A percentile compares a stretch with the other conserved stretches of the same genome.
phyloP scores from a whole-genome alignment of 306 rosid genomes.

The Aeschynomene evenia region DNA sequence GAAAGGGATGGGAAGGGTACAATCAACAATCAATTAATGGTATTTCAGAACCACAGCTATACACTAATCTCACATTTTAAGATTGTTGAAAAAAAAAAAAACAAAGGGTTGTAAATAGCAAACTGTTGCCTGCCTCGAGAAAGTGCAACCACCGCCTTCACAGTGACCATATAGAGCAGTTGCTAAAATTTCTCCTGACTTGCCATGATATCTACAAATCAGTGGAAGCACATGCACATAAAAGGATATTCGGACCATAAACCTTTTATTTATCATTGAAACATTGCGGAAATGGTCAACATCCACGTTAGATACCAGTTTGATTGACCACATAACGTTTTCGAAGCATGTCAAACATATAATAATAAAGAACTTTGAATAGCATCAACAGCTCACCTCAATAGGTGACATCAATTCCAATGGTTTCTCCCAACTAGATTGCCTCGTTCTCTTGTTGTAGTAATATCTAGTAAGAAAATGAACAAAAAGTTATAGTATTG shows the following conservation, averaged over 20 bases:
- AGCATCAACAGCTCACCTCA: conserved; percentile 64
- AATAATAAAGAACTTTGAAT: conserved; percentile 28
- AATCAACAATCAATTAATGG: conserved; percentile 41
- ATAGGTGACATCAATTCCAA: conserved; percentile 91
- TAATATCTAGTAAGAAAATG: conserved; percentile 61
- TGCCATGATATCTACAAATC: conserved; percentile 93
- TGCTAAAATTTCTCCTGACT: conserved; percentile 82
- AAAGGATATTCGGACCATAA: conserved; percentile 65
- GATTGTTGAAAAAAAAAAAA: conserved; percentile 21
- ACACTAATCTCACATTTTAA: conserved; percentile 38
- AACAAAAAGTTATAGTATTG: conserved; percentile 8
- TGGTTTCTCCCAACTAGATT: conserved; percentile 98
- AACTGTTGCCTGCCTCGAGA: conserved; percentile 89
- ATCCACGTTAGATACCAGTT: conserved; percentile 42
- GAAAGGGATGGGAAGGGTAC: conserved; percentile 20
- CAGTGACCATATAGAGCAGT: conserved; percentile 89
- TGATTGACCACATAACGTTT: conserved; percentile 32
- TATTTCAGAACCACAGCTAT: conserved; percentile 43
- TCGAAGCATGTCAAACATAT: conserved; percentile 34
- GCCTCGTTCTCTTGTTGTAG: conserved; percentile 88
- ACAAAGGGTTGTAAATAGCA: conserved; percentile 62
- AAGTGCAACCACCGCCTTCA: conserved; percentile 84
- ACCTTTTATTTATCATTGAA: conserved; percentile 51
- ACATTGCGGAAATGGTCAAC: conserved; percentile 49
- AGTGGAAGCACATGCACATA: conserved; percentile 88